These are phyloP conservation scores for Phanerochaete carnosa DNA, from an alignment of 768 basidiomycete species.

Conservation along the genomic window DNA sequence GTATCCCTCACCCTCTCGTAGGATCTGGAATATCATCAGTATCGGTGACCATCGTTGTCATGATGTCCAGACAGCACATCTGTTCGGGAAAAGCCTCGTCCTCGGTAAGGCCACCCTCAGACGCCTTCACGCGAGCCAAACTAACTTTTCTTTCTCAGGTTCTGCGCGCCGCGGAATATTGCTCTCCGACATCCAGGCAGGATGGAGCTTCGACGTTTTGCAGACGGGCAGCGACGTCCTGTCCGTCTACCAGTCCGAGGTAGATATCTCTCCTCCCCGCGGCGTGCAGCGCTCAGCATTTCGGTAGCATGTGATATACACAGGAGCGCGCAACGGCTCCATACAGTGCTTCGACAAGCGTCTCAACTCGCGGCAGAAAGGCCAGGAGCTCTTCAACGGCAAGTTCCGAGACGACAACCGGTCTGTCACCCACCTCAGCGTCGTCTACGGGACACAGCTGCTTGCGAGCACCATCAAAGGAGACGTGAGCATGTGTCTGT, in stretches of 20 bases:
- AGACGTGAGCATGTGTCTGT: too few relatives aligned
- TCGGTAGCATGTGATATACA: conserved; percentile 45
- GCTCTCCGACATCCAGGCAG: conserved; percentile 40
- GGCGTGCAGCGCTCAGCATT: background rate
- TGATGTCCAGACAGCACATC: conserved; percentile 57
- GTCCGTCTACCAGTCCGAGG: conserved; percentile 41
- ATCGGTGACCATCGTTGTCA: conserved; percentile 36
- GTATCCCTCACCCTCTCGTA: background rate
- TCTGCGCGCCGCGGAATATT: conserved; percentile 49
- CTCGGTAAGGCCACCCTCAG: conserved; percentile 39
- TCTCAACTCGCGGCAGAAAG: conserved; percentile 15
- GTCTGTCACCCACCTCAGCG: conserved; percentile 53
- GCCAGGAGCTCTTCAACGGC: conserved; percentile 38
- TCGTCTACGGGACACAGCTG: conserved; percentile 49
- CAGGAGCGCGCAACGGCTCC: conserved; percentile 50
- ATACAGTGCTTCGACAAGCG: conserved; percentile 54
- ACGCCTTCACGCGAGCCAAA: background rate
- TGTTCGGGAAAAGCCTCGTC: conserved; percentile 45
- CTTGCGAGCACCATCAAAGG: conserved; percentile 60
- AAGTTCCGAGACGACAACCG: conserved; percentile 32
- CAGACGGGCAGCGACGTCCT: conserved; percentile 64
- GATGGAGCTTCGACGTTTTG: conserved; percentile 38
- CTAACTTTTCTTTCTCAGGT: conserved; percentile 34
- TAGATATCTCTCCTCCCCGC: background rate
- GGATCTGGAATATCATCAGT: conserved; percentile 12